A percentile compares a stretch with the other conserved stretches of the same genome.
Evolutionary conservation across 164 flowering plant genomes (phyloP).

Genomic region (Kingdonia uniflora): DNA sequence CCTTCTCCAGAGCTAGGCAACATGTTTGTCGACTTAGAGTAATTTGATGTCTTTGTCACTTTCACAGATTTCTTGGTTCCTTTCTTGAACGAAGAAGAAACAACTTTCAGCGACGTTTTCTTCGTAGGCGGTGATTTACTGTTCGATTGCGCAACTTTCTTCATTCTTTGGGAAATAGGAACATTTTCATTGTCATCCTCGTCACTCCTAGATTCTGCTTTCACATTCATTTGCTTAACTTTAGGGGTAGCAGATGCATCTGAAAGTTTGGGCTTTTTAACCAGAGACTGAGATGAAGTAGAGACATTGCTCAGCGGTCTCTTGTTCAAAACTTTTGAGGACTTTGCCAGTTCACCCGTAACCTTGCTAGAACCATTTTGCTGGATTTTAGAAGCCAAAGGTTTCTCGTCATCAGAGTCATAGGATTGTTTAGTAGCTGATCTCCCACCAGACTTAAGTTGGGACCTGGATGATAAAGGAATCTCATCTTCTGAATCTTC

Average conservation of each 20-base stretch:
- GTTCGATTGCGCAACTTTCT: constrained; percentile 29
- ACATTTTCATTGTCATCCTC: constrained; percentile 49
- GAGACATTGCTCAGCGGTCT: constrained; percentile 41
- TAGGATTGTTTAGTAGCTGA: constrained; percentile 24
- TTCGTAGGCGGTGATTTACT: constrained; percentile 35
- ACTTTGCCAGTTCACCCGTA: constrained; percentile 21
- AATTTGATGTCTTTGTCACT: constrained; percentile 35
- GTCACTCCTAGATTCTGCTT: constrained; percentile 39
- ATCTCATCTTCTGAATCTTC: constrained; percentile 75
- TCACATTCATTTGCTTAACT: constrained; percentile 34
- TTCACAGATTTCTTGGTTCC: constrained; percentile 45
- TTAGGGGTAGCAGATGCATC: constrained; percentile 26
- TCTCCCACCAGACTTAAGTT: constrained; percentile 25
- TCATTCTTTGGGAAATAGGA: constrained; percentile 65
- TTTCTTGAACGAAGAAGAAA: constrained; percentile 44
- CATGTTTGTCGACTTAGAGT: constrained; percentile 55
- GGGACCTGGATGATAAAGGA: constrained; percentile 48
- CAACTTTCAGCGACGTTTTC: constrained; percentile 30
- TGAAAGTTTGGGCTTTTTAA: constrained; percentile 51
- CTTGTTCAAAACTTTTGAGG: constrained; percentile 34
- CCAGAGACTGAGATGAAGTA: constrained; percentile 31
- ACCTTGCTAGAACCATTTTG: constrained; percentile 55
- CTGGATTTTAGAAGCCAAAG: constrained; percentile 31
- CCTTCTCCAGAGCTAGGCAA: constrained; percentile 81
- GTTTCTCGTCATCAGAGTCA: constrained; percentile 42